Percentiles rank a stretch among this genome's conserved stretches.
phyloP scores from a whole-genome alignment of 768 basidiomycete genomes.

The Pleurotus pulmonarius region DNA sequence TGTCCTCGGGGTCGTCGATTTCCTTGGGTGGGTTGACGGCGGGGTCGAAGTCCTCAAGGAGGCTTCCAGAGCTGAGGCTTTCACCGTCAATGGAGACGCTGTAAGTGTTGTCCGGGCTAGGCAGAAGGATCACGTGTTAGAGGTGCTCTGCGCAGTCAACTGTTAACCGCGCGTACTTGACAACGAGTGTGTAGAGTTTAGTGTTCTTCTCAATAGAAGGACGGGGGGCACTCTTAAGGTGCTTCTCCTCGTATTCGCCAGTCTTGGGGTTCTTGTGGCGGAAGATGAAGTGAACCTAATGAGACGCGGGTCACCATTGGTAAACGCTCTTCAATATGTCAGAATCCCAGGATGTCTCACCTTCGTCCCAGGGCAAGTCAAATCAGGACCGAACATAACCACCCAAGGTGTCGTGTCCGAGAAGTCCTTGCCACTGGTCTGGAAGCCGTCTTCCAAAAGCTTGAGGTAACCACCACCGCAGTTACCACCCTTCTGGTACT shows the following conservation, averaged over 20 bases:
- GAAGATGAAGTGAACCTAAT: slow-evolving; percentile 97
- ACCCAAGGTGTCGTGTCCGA: slow-evolving; percentile 92
- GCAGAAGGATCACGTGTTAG: slow-evolving; percentile 2
- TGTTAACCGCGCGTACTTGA: slow-evolving; percentile 59
- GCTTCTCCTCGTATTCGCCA: slow-evolving; percentile 96
- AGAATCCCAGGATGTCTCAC: slow-evolving; percentile 29
- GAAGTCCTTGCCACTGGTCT: slow-evolving; percentile 90
- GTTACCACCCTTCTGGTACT: slow-evolving; percentile 98
- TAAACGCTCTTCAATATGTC: background rate
- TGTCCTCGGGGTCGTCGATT: slow-evolving; percentile 90
- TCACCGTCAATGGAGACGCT: slow-evolving; percentile 89
- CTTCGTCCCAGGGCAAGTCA: slow-evolving; percentile 91
- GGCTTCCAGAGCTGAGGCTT: slow-evolving; percentile 69
- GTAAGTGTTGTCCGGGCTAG: slow-evolving; percentile 90
- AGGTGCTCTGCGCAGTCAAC: background rate
- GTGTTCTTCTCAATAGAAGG: slow-evolving; percentile 89
- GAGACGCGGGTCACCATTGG: slow-evolving; percentile 2
- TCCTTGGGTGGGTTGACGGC: slow-evolving; percentile 89
- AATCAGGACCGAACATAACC: slow-evolving; percentile 97
- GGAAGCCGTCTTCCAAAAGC: slow-evolving; percentile 91
- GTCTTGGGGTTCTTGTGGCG: slow-evolving; percentile 92
- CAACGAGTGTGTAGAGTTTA: slow-evolving; percentile 90
- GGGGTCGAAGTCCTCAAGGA: slow-evolving; percentile 93
- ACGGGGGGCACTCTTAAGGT: slow-evolving; percentile 75
- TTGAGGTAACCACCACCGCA: slow-evolving; percentile 99